These are phyloP conservation scores for Akebia trifoliata DNA, from an alignment of 164 flowering plant species.

Conservation along the genomic window DNA sequence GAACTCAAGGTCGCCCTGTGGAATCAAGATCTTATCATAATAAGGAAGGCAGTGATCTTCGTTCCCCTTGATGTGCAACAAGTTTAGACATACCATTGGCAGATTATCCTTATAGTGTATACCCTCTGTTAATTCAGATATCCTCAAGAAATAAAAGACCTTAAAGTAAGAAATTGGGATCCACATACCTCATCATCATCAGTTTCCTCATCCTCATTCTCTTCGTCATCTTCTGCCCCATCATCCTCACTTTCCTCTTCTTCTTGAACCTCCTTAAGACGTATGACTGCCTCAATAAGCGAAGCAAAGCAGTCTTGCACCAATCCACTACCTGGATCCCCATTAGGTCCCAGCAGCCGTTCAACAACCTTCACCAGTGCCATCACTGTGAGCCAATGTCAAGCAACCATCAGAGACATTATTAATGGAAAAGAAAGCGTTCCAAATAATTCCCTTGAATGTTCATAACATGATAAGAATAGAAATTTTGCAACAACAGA, in stretches of 20 bases:
- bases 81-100: too few species aligned
- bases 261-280: slow-evolving; percentile 44
- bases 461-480: background rate
- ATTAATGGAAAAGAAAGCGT: background rate
- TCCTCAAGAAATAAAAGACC: background rate
- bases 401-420: slow-evolving; percentile 6
- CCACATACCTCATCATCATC: slow-evolving; percentile 45
- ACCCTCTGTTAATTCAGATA: background rate
- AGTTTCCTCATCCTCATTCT: slow-evolving; percentile 25
- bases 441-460: background rate
- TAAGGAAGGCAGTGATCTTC: too few species aligned
- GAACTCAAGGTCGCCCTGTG: too few species aligned
- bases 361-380: slow-evolving; percentile 50
- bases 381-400: slow-evolving; percentile 36
- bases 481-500: background rate
- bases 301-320: slow-evolving; percentile 42
- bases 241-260: slow-evolving; percentile 34
- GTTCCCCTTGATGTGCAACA: too few species aligned
- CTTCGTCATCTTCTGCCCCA: slow-evolving; percentile 24
- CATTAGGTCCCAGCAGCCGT: slow-evolving; percentile 26
- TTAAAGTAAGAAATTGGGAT: slow-evolving; percentile 1
- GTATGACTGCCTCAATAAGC: slow-evolving; percentile 46
- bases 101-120: background rate
- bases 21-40: too few species aligned
- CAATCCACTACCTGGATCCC: slow-evolving; percentile 22